Conservation (phyloP, 1,139 yeast genomes). For the Pichia sp. region DNA sequence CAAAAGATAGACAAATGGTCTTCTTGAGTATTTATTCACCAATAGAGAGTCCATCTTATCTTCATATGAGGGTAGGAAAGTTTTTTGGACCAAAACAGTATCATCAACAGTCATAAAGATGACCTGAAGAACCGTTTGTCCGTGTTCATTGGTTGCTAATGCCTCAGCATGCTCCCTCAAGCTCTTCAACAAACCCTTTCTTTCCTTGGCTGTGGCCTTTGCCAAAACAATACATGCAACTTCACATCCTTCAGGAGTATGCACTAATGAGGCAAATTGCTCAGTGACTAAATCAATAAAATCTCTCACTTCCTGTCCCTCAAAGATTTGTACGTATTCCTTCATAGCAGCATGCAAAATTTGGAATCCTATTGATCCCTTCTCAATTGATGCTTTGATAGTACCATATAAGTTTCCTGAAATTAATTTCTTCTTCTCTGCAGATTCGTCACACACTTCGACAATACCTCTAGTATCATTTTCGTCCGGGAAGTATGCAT, state of each 20-base stretch:
- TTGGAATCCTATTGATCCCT: slow-evolving; percentile 95
- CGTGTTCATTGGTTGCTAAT: slow-evolving; percentile 78
- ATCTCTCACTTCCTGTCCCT: slow-evolving; percentile 68
- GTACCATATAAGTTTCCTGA: slow-evolving; percentile 76
- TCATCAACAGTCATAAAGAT: slow-evolving; percentile 89
- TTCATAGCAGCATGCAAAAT: slow-evolving; percentile 94
- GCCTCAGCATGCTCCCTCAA: slow-evolving; percentile 71
- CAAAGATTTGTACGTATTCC: slow-evolving; percentile 73
- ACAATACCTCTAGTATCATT: slow-evolving; percentile 66
- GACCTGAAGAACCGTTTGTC: slow-evolving; percentile 75
- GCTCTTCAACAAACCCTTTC: slow-evolving; percentile 69
- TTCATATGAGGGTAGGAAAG: slow-evolving; percentile 59
- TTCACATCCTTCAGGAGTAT: slow-evolving; percentile 89
- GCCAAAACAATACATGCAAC: slow-evolving; percentile 82
- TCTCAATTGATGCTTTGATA: slow-evolving; percentile 85
- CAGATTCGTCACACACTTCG: slow-evolving; percentile 62
- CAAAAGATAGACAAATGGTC: slow-evolving; percentile 80
- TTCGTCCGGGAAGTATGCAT: slow-evolving; percentile 66
- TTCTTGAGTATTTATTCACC: slow-evolving; percentile 74
- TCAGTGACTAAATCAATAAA: slow-evolving; percentile 80
- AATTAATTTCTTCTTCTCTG: slow-evolving; percentile 80
- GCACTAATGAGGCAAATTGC: slow-evolving; percentile 91
- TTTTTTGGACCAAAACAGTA: slow-evolving; percentile 74
- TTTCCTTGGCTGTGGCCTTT: slow-evolving; percentile 85
- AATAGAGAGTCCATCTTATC: slow-evolving; percentile 57